Conservation (phyloP, 257 asterid genomes). For the Rauvolfia tetraphylla region DNA sequence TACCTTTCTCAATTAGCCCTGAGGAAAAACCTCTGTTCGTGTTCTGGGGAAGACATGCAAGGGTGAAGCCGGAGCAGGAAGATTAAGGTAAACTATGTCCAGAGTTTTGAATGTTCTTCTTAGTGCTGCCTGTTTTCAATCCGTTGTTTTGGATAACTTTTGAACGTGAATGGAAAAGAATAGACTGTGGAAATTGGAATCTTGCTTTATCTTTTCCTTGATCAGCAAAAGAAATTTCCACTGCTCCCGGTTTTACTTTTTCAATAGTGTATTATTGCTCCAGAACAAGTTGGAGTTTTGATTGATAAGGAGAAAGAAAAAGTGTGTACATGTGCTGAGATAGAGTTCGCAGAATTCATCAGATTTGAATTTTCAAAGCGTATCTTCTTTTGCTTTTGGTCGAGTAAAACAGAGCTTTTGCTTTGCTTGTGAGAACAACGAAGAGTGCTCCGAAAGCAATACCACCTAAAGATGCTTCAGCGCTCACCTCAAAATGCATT, state of each 20-base stretch:
- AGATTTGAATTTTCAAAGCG: background rate
- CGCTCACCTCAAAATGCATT: background rate
- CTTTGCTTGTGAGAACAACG: constrained; percentile 1
- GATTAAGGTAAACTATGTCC: background rate
- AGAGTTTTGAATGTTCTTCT: background rate
- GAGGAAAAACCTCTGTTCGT: background rate
- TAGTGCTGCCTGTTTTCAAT: too few relatives aligned
- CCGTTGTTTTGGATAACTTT: background rate
- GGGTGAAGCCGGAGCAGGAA: background rate
- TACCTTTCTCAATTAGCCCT: background rate
- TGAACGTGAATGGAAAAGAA: background rate
- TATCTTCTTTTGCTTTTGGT: background rate
- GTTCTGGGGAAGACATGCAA: background rate
- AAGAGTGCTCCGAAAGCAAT: constrained; percentile 21
- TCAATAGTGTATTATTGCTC: background rate
- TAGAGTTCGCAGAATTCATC: too few relatives aligned
- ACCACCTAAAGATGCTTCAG: background rate
- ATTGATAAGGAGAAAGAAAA: too few relatives aligned
- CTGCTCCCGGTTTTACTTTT: background rate
- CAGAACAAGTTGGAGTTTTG: background rate
- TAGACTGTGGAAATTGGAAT: constrained; percentile 2
- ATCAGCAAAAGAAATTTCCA: background rate
- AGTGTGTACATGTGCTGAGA: too few relatives aligned
- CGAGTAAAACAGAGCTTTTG: background rate
- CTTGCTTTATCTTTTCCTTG: background rate